Conservation (phyloP, 78 protist genomes). For the Creolimax fragrantissima region DNA sequence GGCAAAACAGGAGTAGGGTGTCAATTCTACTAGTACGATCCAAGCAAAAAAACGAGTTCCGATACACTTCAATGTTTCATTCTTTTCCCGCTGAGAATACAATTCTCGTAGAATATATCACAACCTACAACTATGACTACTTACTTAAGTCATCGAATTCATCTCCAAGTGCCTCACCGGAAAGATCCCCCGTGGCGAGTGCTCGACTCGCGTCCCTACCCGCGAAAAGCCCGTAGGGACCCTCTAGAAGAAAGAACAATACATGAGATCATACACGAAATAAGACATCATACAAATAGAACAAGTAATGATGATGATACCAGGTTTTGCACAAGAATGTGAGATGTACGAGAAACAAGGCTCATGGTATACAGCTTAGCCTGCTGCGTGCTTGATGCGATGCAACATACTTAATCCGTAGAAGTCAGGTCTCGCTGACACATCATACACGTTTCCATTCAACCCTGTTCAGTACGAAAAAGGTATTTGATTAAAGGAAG, state of each 20-base stretch:
- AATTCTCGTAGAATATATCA: no score
- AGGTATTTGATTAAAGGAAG: no score
- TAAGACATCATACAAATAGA: not conserved
- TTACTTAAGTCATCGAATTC: not conserved
- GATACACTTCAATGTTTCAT: no score
- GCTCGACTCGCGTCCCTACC: slow-evolving; percentile 3
- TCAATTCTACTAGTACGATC: no score
- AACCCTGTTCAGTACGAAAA: not conserved
- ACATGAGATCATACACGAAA: not conserved
- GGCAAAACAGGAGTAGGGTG: no score
- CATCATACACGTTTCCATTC: not conserved
- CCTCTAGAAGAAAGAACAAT: not conserved
- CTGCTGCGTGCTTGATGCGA: no score
- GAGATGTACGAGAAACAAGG: no score
- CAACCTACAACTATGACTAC: no score
- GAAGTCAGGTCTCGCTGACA: not conserved
- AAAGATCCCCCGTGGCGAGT: not conserved
- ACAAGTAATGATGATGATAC: not conserved
- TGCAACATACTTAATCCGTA: not conserved
- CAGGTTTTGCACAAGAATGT: not conserved
- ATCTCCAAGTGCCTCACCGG: not conserved
- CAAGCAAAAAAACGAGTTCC: no score
- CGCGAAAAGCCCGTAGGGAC: not conserved
- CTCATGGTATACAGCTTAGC: no score
- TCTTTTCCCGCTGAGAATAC: no score